A percentile compares a stretch with the other conserved stretches of the same genome.
Evolutionary conservation across 306 rosid genomes (phyloP).

Genomic region (Vigna unguiculata): DNA sequence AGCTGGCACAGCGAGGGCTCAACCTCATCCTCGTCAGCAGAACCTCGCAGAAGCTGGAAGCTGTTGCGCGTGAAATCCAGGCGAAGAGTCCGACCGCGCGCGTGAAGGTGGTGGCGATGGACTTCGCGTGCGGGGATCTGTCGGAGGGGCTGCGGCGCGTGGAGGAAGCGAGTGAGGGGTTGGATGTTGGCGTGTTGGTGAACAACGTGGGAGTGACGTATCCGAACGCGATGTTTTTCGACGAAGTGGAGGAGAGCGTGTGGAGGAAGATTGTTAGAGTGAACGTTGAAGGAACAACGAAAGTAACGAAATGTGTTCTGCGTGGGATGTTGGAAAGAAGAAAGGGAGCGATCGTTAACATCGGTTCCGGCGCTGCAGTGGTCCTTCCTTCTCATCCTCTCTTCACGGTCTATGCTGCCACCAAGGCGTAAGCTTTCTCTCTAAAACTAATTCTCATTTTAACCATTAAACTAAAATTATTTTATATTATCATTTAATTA

Average conservation of each 20-base stretch:
- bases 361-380: conserved; percentile 75
- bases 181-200: conserved; percentile 62
- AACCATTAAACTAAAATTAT: too few species aligned
- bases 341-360: conserved; percentile 75
- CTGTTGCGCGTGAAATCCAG: conserved; percentile 55
- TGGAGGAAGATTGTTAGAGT: conserved; percentile 75
- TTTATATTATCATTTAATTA: too few species aligned
- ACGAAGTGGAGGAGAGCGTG: conserved; percentile 66
- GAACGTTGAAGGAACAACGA: conserved; percentile 68
- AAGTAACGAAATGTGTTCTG: conserved; percentile 60
- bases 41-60: conserved; percentile 54
- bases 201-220: conserved; percentile 78
- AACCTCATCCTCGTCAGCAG: conserved; percentile 76
- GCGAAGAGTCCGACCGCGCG: conserved; percentile 39
- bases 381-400: conserved; percentile 91
- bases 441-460: too few species aligned
- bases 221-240: conserved; percentile 63
- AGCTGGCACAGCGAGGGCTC: conserved; percentile 44
- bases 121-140: conserved; percentile 57
- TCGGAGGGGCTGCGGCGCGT: conserved; percentile 38
- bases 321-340: conserved; percentile 60
- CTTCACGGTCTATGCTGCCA: conserved; percentile 74
- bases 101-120: conserved; percentile 50
- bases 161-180: conserved; percentile 44
- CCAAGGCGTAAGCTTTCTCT: conserved; percentile 76